These are phyloP conservation scores for Yamadazyma pseudoaaseri DNA, from an alignment of 1,139 yeast species.

Conservation along the genomic window DNA sequence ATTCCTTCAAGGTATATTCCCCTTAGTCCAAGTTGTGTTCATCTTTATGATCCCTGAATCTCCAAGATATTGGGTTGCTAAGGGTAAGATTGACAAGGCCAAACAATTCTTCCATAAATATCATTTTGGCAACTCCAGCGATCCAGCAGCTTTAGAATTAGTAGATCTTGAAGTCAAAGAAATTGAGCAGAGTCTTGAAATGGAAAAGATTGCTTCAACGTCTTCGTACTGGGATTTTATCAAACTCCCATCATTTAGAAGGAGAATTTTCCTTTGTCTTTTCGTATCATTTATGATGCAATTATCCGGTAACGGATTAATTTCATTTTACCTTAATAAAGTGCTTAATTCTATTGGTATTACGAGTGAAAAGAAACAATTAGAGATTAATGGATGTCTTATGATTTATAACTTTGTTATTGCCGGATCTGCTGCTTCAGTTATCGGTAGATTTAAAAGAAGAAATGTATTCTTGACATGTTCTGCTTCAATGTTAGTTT, in stretches of 20 bases:
- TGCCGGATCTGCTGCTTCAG: slow-evolving; percentile 28
- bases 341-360: slow-evolving; percentile 51
- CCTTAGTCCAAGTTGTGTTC: slow-evolving; percentile 20
- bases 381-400: slow-evolving; percentile 48
- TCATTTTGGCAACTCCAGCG: slow-evolving; percentile 37
- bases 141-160: slow-evolving; percentile 20
- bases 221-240: slow-evolving; percentile 36
- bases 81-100: slow-evolving; percentile 35
- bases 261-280: slow-evolving; percentile 37
- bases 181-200: slow-evolving; percentile 37
- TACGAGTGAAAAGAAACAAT: slow-evolving; percentile 38
- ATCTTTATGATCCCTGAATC: slow-evolving; percentile 45
- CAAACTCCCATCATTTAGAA: slow-evolving; percentile 37
- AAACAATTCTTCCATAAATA: slow-evolving; percentile 38
- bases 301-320: slow-evolving; percentile 51
- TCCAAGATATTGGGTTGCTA: slow-evolving; percentile 41
- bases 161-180: slow-evolving; percentile 45
- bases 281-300: slow-evolving; percentile 41
- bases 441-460: slow-evolving; percentile 35
- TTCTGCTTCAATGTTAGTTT: slow-evolving; percentile 31
- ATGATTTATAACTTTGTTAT: slow-evolving; percentile 40
- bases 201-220: slow-evolving; percentile 24
- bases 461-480: slow-evolving; percentile 43
- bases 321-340: slow-evolving; percentile 47
- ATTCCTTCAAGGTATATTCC: slow-evolving; percentile 40